Percentiles rank a stretch among this genome's conserved stretches.
Evolutionary conservation across 306 rosid species (phyloP).

Genomic region (Hippophae rhamnoides): DNA sequence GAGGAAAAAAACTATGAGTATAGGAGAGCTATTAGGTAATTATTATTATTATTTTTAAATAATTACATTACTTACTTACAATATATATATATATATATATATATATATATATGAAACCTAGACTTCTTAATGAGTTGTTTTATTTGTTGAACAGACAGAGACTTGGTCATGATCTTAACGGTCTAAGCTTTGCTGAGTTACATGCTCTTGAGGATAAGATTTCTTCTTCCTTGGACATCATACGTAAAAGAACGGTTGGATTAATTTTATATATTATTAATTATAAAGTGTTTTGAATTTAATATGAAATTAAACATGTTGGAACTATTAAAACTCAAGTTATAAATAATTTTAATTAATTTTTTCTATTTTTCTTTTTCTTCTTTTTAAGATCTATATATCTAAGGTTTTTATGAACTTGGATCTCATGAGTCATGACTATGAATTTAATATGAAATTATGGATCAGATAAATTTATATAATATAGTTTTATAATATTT

Average conservation of each 20-base stretch:
- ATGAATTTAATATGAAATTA: too few species aligned
- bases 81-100: too few species aligned
- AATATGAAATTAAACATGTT: not conserved
- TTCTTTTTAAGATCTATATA: too few species aligned
- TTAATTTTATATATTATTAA: not conserved
- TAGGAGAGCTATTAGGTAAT: slow-evolving; percentile 67
- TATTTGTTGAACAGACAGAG: slow-evolving; percentile 45
- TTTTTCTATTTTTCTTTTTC: too few species aligned
- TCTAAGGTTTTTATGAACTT: too few species aligned
- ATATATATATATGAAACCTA: too few species aligned
- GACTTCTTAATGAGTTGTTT: not conserved
- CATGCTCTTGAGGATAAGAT: slow-evolving; percentile 43
- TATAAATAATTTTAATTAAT: not conserved
- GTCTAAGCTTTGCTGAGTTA: slow-evolving; percentile 40
- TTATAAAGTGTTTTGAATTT: not conserved
- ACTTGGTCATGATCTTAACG: slow-evolving; percentile 50
- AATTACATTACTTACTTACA: not conserved
- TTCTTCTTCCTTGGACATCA: slow-evolving; percentile 29
- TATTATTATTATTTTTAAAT: not conserved
- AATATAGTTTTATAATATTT: not conserved
- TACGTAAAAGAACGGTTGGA: slow-evolving; percentile 58
- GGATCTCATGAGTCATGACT: too few species aligned
- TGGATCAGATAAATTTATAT: not conserved
- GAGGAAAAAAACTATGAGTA: slow-evolving; percentile 53
- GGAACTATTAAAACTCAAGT: not conserved